Base-by-base conservation (phyloP, 1,284 basidiomycete genomes). In the Fomitiporia mediterranea region DNA sequence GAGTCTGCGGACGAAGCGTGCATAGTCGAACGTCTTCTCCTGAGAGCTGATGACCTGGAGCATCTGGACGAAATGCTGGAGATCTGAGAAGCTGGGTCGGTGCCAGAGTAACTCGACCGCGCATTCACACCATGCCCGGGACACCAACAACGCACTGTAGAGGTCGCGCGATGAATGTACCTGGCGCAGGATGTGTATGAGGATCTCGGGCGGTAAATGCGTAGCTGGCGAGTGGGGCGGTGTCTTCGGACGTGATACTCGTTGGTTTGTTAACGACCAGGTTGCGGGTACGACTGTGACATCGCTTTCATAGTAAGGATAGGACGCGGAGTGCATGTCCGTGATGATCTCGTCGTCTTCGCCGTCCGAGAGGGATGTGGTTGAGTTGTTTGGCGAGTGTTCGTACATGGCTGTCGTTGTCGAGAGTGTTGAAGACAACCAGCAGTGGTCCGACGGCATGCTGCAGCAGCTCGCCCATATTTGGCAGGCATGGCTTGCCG, bases 71-170 rank as follows among this genome's bases (percentile, higher is more conserved):
- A 96, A 80, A 42, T 86, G 86, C 51, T 80, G 75, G 57, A 85
- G 78, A 59, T 82, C 82, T 55, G 82, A 77, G 67, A 96, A 86
- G 54, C 79, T 77, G 15, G 96, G 95, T 64, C 92, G 89, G 70
- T 95, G 89, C 96, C 96, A 99, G 19, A 99, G 79, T 17, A 98
- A 79, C 69, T 98, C 94, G 53, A 96, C 94, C 6, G 93, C 87
- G 70, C 94, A 96, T 66, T 95, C 86, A 74, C 94, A 98, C 95
- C 97, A 99, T 11, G 86, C 79, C 56, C 91, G 86, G 35, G 88
- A 94, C 32, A 98, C 95, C 55, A 89, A 82, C 57, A 97, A 78
- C 48, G 84, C 80, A 60, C 79, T 77, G 62, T 89, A 83, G 39
- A 97, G 78, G 71, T 96, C 91, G 54, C 79, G 77, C 21, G 84